Percentiles rank a stretch among this genome's conserved stretches.
Conservation (phyloP, 2,329 filamentous ascomycete genomes). For the Aspergillus hiratsukae region DNA sequence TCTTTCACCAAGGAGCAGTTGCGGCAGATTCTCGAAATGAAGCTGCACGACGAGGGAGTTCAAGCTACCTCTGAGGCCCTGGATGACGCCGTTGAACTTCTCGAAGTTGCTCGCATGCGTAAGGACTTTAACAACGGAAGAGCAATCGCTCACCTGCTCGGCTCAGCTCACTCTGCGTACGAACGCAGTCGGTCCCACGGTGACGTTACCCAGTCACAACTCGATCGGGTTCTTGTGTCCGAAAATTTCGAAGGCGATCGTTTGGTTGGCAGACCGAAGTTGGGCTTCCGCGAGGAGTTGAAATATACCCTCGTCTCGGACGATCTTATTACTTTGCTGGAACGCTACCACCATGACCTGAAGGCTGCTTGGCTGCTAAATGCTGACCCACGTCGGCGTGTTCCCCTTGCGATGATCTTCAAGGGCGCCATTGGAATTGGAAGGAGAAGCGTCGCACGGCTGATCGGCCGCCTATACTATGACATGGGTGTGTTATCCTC, state of each 20-base stretch:
- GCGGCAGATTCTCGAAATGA: slow-evolving; percentile 14
- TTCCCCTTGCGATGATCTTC: slow-evolving; percentile 16
- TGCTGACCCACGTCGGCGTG: slow-evolving; percentile 8
- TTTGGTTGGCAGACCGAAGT: slow-evolving; percentile 3
- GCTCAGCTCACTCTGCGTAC: slow-evolving; percentile 13
- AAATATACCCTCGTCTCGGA: slow-evolving; percentile 16
- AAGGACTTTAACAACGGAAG: slow-evolving; percentile 18
- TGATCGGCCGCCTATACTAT: slow-evolving; percentile 16
- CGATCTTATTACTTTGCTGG: slow-evolving; percentile 13
- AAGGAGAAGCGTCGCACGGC: slow-evolving; percentile 12
- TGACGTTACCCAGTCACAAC: neutral
- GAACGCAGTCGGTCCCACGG: slow-evolving; percentile 6
- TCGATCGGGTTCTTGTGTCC: slow-evolving; percentile 10
- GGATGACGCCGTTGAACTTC: slow-evolving; percentile 13
- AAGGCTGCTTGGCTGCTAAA: slow-evolving; percentile 16
- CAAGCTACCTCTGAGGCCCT: slow-evolving; percentile 15
- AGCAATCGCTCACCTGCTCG: slow-evolving; percentile 15
- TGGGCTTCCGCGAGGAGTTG: slow-evolving; percentile 13
- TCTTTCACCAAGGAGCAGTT: slow-evolving; percentile 10
- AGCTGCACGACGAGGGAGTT: slow-evolving; percentile 12
- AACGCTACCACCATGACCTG: slow-evolving; percentile 17
- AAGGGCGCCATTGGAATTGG: slow-evolving; percentile 17
- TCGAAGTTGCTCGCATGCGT: slow-evolving; percentile 14
- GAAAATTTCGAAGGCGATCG: slow-evolving; percentile 11
- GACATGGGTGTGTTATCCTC: slow-evolving; percentile 17